A percentile compares a stretch with the other conserved stretches of the same genome.
Evolutionary conservation across 2,329 filamentous ascomycete genomes (phyloP).

Genomic region (Colletotrichum spaethianum): DNA sequence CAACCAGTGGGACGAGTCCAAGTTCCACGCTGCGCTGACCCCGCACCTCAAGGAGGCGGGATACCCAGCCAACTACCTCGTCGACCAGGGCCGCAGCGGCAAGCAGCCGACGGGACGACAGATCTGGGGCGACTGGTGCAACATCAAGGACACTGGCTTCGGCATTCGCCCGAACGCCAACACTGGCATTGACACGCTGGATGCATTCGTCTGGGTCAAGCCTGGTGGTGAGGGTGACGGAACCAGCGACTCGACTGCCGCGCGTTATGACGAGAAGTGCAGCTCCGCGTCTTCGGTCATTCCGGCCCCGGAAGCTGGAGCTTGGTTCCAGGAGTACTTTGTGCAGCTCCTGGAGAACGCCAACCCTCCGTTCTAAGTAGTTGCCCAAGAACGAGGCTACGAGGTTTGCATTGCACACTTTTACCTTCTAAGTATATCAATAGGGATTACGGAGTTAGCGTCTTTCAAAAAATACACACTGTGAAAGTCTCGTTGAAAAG

Average conservation of each 20-base stretch:
- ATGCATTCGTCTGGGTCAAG: constrained; percentile 74
- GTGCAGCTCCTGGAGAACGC: constrained; percentile 69
- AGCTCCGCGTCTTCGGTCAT: constrained; percentile 67
- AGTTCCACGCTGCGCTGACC: constrained; percentile 39
- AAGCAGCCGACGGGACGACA: constrained; percentile 66
- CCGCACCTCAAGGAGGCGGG: constrained; percentile 39
- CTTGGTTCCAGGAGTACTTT: constrained; percentile 77
- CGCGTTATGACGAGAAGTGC: constrained; percentile 63
- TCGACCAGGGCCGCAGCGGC: constrained; percentile 42
- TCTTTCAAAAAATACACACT: too few relatives aligned
- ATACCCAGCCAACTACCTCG: constrained; percentile 41
- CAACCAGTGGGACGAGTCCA: constrained; percentile 41
- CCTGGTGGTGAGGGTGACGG: constrained; percentile 60
- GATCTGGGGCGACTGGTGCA: constrained; percentile 72
- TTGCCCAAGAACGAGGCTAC: fast-evolving
- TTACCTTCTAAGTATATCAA: constrained; percentile 14
- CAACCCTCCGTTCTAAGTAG: constrained; percentile 63
- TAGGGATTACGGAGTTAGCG: not conserved
- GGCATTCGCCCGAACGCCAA: constrained; percentile 66
- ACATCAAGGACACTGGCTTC: constrained; percentile 68
- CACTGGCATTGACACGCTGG: constrained; percentile 64
- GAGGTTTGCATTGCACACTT: not conserved
- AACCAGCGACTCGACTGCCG: constrained; percentile 53
- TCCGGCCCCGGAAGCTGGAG: constrained; percentile 78
- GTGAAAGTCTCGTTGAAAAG: too few relatives aligned